Conservation (phyloP, 768 basidiomycete species). For the Solioccasus polychromus region DNA sequence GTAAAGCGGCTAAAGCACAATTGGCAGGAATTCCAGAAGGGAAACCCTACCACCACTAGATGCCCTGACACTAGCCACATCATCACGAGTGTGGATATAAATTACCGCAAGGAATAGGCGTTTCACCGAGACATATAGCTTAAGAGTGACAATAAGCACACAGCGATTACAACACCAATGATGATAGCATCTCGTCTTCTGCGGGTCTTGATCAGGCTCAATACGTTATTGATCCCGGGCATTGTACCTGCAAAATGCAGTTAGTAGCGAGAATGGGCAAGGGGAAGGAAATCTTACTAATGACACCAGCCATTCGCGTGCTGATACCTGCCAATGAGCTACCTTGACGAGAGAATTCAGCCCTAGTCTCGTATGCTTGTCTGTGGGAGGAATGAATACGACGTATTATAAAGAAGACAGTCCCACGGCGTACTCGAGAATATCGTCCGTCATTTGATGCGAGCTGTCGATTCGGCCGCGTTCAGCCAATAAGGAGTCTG, state of each 20-base stretch:
- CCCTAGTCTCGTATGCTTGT: slow-evolving; percentile 95
- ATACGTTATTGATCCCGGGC: slow-evolving; percentile 90
- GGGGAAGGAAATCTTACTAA: slow-evolving; percentile 54
- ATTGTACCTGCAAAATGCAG: slow-evolving; percentile 59
- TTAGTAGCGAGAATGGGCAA: background rate
- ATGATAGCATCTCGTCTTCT: slow-evolving; percentile 88
- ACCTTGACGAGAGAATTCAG: slow-evolving; percentile 86
- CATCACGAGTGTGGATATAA: background rate
- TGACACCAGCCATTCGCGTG: slow-evolving; percentile 75
- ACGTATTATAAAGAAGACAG: background rate
- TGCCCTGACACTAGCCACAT: background rate
- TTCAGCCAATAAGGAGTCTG: slow-evolving; percentile 86
- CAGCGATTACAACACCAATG: slow-evolving; percentile 83
- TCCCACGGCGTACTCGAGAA: slow-evolving; percentile 64
- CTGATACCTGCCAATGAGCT: slow-evolving; percentile 74
- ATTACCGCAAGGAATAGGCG: slow-evolving; percentile 1
- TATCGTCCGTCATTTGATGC: slow-evolving; percentile 91
- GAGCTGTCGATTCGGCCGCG: slow-evolving; percentile 87
- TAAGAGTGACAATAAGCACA: slow-evolving; percentile 66
- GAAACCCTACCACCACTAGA: slow-evolving; percentile 35
- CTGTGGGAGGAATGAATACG: slow-evolving; percentile 37
- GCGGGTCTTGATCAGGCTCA: slow-evolving; percentile 90
- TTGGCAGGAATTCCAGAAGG: slow-evolving; percentile 60
- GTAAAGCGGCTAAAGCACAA: slow-evolving; percentile 68
- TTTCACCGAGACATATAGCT: slow-evolving; percentile 40